These are phyloP conservation scores for Meripilus lineatus DNA, from an alignment of 1,284 basidiomycete species.

Conservation along the genomic window DNA sequence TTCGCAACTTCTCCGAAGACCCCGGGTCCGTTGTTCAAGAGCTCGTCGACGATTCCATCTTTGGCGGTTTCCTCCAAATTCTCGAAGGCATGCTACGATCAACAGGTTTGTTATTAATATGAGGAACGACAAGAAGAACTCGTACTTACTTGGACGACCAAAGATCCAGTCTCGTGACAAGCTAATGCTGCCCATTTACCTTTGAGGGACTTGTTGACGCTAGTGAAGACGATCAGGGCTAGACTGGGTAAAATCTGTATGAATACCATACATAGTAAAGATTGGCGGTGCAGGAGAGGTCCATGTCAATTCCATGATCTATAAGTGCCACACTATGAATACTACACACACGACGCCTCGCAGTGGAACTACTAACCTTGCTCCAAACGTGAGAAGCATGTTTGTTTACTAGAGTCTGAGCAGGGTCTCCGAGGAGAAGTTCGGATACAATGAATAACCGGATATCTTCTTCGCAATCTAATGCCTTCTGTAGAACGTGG, in stretches of 20 bases:
- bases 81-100: constrained; percentile 73
- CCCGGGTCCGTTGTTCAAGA: constrained; percentile 62
- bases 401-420: constrained; percentile 79
- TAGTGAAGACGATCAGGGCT: constrained; percentile 23
- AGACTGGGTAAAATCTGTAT: neutral
- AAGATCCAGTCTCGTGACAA: constrained; percentile 83
- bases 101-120: constrained; percentile 1
- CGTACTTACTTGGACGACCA: constrained; percentile 66
- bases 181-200: constrained; percentile 83
- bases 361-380: constrained; percentile 45
- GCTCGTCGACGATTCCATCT: constrained; percentile 74
- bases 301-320: constrained; percentile 85
- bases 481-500: constrained; percentile 82
- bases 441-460: constrained; percentile 76
- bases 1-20: constrained; percentile 75
- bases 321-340: neutral
- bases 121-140: constrained; percentile 5
- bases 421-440: constrained; percentile 72
- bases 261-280: constrained; percentile 59
- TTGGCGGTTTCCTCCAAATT: constrained; percentile 79
- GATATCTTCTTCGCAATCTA: constrained; percentile 82
- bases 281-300: constrained; percentile 78
- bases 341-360: neutral
- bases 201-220: constrained; percentile 77
- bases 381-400: constrained; percentile 86